phyloP scores from a whole-genome alignment of 2,329 filamentous ascomycete species.

The Ophiostoma ips region DNA sequence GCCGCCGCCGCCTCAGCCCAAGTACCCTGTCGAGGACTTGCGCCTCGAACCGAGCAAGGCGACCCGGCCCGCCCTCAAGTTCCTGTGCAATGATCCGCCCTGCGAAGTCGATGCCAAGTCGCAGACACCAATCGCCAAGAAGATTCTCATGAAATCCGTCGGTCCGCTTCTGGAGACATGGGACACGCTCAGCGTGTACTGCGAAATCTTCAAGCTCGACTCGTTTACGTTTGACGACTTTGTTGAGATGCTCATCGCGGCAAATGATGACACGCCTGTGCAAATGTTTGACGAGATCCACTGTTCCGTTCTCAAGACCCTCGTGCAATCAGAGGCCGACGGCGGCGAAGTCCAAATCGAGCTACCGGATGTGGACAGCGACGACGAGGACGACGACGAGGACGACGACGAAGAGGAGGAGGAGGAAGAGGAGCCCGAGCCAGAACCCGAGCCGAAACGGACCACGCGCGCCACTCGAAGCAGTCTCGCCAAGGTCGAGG shows the following conservation, averaged over 20 bases:
- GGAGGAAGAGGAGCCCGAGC: constrained; percentile 32
- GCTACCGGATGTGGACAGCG: constrained; percentile 60
- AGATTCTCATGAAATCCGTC: constrained; percentile 72
- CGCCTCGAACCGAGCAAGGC: constrained; percentile 57
- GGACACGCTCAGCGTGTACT: constrained; percentile 98
- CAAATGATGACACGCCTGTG: constrained; percentile 59
- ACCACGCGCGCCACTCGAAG: constrained; percentile 65
- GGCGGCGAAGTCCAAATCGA: constrained; percentile 68
- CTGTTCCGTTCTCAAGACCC: constrained; percentile 75
- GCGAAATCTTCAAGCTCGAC: constrained; percentile 83
- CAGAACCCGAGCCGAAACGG: constrained; percentile 58
- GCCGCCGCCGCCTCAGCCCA: constrained; percentile 65
- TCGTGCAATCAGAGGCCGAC: constrained; percentile 62
- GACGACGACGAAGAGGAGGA: constrained; percentile 46
- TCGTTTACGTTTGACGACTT: constrained; percentile 98
- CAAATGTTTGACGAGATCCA: constrained; percentile 84
- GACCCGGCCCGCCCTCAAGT: constrained; percentile 63
- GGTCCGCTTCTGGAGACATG: constrained; percentile 78
- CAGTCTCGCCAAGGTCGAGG: constrained; percentile 70
- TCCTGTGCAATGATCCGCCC: constrained; percentile 53
- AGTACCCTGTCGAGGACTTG: constrained; percentile 92
- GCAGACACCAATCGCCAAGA: constrained; percentile 30
- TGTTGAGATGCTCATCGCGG: constrained; percentile 69
- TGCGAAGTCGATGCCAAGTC: constrained; percentile 32
- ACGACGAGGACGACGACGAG: constrained; percentile 53